These are phyloP conservation scores for Gardenia jasminoides DNA, from an alignment of 257 asterid genomes.

Conservation along the genomic window DNA sequence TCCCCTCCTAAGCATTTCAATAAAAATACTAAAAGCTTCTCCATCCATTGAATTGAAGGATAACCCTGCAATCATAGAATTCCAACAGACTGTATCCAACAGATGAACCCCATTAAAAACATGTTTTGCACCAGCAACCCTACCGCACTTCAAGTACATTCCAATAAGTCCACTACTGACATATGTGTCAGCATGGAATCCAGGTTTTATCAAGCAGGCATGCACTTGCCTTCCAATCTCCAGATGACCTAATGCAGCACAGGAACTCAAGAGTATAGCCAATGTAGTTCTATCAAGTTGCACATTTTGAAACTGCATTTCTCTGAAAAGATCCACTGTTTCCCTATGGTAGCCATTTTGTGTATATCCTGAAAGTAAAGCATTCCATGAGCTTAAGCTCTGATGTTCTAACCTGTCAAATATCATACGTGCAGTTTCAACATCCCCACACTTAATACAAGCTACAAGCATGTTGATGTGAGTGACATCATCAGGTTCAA, in stretches of 20 bases:
- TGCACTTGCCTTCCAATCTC: constrained; percentile 67
- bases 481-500: constrained; percentile 65
- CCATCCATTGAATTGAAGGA: constrained; percentile 43
- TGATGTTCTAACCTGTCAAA: constrained; percentile 50
- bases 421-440: constrained; percentile 43
- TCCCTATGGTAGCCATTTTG: constrained; percentile 50
- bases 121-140: constrained; percentile 42
- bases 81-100: constrained; percentile 58
- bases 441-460: constrained; percentile 60
- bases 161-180: constrained; percentile 66
- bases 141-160: constrained; percentile 60
- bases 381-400: constrained; percentile 68
- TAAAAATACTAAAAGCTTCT: constrained; percentile 51
- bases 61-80: constrained; percentile 63
- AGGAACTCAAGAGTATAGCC: constrained; percentile 59
- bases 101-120: constrained; percentile 42
- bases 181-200: constrained; percentile 39
- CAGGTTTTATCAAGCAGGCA: constrained; percentile 41
- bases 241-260: constrained; percentile 49
- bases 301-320: constrained; percentile 57
- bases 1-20: constrained; percentile 43
- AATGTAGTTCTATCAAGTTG: constrained; percentile 60
- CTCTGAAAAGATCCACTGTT: constrained; percentile 54
- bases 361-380: constrained; percentile 60
- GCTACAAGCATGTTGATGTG: constrained; percentile 55